A percentile compares a stretch with the other conserved stretches of the same genome.
Conservation (phyloP, 108 stramenopile species). For the Pinguiococcus pyrenoidosus region DNA sequence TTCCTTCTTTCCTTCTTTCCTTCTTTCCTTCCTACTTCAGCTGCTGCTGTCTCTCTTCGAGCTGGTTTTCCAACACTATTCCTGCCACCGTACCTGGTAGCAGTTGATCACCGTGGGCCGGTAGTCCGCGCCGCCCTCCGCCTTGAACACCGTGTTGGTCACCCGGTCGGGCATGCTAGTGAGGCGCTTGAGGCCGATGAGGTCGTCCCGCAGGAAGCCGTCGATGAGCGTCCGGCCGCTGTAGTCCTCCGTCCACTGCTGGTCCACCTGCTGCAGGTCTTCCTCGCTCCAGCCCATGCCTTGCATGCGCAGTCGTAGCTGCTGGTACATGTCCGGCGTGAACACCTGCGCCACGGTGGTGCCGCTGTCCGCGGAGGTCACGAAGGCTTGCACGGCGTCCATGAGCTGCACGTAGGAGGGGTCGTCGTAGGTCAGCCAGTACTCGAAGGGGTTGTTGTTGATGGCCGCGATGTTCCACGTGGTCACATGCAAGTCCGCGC, state of each 20-base stretch:
- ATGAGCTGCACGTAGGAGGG: conserved; percentile 11
- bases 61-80: too few relatives aligned
- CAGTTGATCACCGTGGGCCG: conserved; percentile 89
- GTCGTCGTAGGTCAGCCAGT: conserved; percentile 16
- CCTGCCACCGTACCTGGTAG: too few relatives aligned
- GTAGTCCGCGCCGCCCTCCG: conserved; percentile 40
- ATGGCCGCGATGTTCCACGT: conserved; percentile 35
- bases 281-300: conserved; percentile 42
- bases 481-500: conserved; percentile 3
- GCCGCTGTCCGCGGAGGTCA: conserved; percentile 60
- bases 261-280: conserved; percentile 5
- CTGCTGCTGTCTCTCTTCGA: too few relatives aligned
- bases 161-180: conserved; percentile 87
- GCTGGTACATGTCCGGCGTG: conserved; percentile 62
- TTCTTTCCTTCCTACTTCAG: too few relatives aligned
- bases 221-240: conserved; percentile 62
- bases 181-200: conserved; percentile 69
- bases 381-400: conserved; percentile 9
- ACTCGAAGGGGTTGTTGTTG: conserved; percentile 34
- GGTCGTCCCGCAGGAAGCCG: conserved; percentile 64
- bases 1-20: too few relatives aligned
- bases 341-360: conserved; percentile 61
- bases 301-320: conserved; percentile 49
- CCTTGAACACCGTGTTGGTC: conserved; percentile 70
- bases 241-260: conserved; percentile 66